A percentile compares a stretch with the other conserved stretches of the same genome.
Conservation (phyloP, 2,329 filamentous ascomycete genomes). For the Fusarium guadeloupense region DNA sequence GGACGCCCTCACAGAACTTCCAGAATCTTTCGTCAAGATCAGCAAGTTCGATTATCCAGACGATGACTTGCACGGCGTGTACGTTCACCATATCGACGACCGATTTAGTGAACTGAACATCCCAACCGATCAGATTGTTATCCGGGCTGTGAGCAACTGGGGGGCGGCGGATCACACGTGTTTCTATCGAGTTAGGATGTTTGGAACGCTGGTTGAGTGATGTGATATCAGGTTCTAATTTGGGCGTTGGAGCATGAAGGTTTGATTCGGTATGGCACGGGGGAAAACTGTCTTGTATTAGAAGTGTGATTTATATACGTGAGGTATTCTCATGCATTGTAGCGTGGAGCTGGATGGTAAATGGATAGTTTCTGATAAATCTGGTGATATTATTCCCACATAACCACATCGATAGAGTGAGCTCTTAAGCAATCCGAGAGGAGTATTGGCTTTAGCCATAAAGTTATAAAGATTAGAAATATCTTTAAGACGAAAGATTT, state of each 20-base stretch:
- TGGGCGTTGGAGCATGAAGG: conserved; percentile 4
- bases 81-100: conserved; percentile 63
- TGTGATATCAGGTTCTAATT: not conserved
- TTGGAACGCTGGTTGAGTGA: conserved; percentile 49
- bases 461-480: too few species aligned
- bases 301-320: conserved; percentile 18
- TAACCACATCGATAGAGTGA: conserved; percentile 8
- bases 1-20: conserved; percentile 39
- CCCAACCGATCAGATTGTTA: conserved; percentile 60
- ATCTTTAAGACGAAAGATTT: too few species aligned
- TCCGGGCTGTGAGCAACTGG: conserved; percentile 68
- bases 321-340: conserved; percentile 9
- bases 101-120: conserved; percentile 60
- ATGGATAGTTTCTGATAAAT: conserved; percentile 17
- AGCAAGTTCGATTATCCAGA: conserved; percentile 65
- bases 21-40: conserved; percentile 63
- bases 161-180: conserved; percentile 69
- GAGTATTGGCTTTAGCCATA: too few species aligned
- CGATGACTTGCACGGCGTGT: conserved; percentile 53
- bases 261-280: conserved; percentile 2
- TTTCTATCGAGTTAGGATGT: conserved; percentile 70
- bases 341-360: conserved; percentile 34
- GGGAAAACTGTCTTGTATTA: conserved; percentile 10
- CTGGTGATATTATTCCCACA: conserved; percentile 13
- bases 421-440: too few species aligned